A percentile compares a stretch with the other conserved stretches of the same genome.
Evolutionary conservation across 2,329 filamentous ascomycete genomes (phyloP).

Genomic region (Alternaria brassicicola): DNA sequence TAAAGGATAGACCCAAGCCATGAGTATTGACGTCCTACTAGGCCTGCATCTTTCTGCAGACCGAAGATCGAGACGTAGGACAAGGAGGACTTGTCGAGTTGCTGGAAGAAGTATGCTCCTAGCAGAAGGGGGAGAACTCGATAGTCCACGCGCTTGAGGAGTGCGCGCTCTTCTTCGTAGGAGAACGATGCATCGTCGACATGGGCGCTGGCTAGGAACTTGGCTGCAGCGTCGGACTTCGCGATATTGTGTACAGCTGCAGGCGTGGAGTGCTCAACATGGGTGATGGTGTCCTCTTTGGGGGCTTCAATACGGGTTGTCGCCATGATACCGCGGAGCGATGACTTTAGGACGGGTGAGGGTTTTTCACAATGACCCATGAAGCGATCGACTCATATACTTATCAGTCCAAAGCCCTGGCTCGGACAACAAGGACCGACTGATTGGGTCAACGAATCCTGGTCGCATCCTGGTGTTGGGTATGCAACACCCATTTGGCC

Average conservation of each 20-base stretch:
- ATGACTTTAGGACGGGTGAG: not conserved
- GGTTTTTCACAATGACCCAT: not conserved
- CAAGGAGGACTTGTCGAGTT: constrained; percentile 56
- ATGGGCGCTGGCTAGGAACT: constrained; percentile 53
- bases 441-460: not conserved
- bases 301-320: not conserved
- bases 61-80: constrained; percentile 59
- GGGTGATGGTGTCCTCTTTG: constrained; percentile 24
- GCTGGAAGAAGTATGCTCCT: constrained; percentile 65
- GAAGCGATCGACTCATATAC: not conserved
- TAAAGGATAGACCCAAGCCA: constrained; percentile 68
- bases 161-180: constrained; percentile 59
- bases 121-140: constrained; percentile 60
- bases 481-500: not conserved
- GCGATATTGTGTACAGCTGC: not conserved
- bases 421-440: constrained; percentile 7
- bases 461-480: not conserved
- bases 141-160: constrained; percentile 58
- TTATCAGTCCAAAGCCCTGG: constrained; percentile 5
- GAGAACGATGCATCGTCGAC: constrained; percentile 51
- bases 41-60: constrained; percentile 55
- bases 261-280: constrained; percentile 17
- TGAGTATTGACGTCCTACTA: constrained; percentile 59
- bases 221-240: constrained; percentile 52
- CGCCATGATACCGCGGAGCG: constrained; percentile 8